Evolutionary conservation across 2,329 filamentous ascomycete species (phyloP), one percentile per base, ranked within the genome.

Genomic region (Curvularia sp.): DNA sequence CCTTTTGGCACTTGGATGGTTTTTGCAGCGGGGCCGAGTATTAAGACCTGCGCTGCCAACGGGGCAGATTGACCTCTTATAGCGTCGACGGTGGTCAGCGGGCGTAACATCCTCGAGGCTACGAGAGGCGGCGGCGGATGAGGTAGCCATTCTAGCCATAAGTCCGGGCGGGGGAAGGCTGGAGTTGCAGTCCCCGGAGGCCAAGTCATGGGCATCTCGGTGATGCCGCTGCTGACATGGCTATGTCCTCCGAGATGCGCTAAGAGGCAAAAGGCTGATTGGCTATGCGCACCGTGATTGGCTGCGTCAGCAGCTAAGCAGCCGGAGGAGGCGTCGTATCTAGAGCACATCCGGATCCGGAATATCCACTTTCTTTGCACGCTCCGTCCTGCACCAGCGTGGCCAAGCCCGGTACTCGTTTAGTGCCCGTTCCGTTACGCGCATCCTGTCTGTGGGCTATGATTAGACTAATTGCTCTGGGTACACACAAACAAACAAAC

Each of bases 151-250:
- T 50, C 13, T 28, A 44, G 56, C 47, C 55, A n/a, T 58, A 24
- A 39, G 52, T 51, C 56, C 56, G 56, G 39, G 38, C 38, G 43
- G 31, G 35, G 47, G 22, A 31, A 35, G 30, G 30, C 30, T 38
- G 51, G 24, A 33, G 31, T 41, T 49, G 26, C 22, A 47, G 41
- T 55, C 20, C 55, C 33, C 49, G 47, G 18, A 48, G 28, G 28
- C 18, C n/a, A 20, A 48, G 28, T 30, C 38, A 39, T 20, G 35
- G 33, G 30, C 26, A 5, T 47, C 30, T 58, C 56, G 56, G 56
- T 42, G 56, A 58, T 48, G 52, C 52, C 52, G 56, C 35, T 35
- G 47, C 43, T 48, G 38, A 4, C 35, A 57, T 46, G 38, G 31
- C 41, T 49, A 41, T 47, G 38, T 47, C 22, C 44, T 43, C 51